Base-by-base conservation (phyloP, 345 rosid genomes). In the Sonneratia caseolaris region DNA sequence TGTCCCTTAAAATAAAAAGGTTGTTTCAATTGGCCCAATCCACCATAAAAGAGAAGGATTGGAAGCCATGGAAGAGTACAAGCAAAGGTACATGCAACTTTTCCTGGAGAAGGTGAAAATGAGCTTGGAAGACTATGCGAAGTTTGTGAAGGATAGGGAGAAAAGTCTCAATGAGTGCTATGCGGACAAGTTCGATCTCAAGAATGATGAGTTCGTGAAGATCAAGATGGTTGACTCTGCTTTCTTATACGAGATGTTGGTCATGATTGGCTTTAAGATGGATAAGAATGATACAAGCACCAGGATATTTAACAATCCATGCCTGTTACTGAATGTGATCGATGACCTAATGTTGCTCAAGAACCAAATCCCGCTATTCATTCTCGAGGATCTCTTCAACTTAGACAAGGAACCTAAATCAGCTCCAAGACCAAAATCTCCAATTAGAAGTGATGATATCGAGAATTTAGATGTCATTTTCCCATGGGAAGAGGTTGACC, bases 351-450 rank as follows among this genome's bases (percentile, higher is more conserved):
- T 27, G 32, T 27, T 27, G 32, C 32, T 27, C 32, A 1, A 27
- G 32, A 27, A 81, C 75, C 82, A 81, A 27, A 4, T 81, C 42
- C 77, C 82, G 1, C 48, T 79, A 9, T 81, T 79, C 3, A 69
- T 79, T 45, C 40, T 79, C 1, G 15, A 76, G n/a, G 78, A 72
- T 19, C 11, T 79, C 68, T 67, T 37, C 0, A 5, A 35, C 3
- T 51, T 51, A 51, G 9, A 51, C 3, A 18, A 51, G 3, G 7
- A 18, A 51, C 22, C 3, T 51, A 0, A 16, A 51, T 15, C 57
- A 2, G 57, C 57, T 51, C 57, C n/a, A 51, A 21, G 5, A 51
- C n/a, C 57, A 7, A 51, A 21, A 15, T 8, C 16, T 48, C 13
- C 53, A 13, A 8, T 9, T 8, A 48, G 13, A 48, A 2, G 53